Evolutionary conservation across 306 rosid genomes (phyloP), one percentile per base, ranked within the genome.

Genomic region (Fagus crenata): DNA sequence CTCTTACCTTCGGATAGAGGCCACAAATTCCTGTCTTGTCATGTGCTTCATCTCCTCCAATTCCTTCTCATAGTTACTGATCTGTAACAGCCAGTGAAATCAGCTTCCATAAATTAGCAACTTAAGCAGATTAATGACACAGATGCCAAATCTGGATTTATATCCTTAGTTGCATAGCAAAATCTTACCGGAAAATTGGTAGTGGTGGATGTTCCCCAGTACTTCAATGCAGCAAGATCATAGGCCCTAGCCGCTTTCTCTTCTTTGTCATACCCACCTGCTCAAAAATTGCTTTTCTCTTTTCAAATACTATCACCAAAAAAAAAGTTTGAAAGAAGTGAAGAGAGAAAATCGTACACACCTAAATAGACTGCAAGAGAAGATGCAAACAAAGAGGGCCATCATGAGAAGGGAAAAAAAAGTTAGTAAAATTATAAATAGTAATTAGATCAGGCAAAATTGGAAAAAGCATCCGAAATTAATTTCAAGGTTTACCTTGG

Each of bases 11-110:
- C 98, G 87, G 61, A 96, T 96, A 75, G 99, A 77, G 39, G 99
- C 99, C 69, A 96, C 99, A 87, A 96, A 96, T 89, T 96, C 99
- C 83, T 92, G 99, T 84, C 99, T 88, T 12, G 99, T 96, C 97
- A 91, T 91, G 80, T 96, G 92, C 86, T 92, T 96, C 99, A 96
- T 96, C 58, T 92, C 99, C 67, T 96, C 99, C 77, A 92, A 58
- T 82, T 96, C 99, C 84, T 91, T 96, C 84, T 96, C 99, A 74
- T 96, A 96, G 87, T 91, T 92, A 73, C 87, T 87, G 36, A 96
- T 89, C 99, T 96, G 84, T 67, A 75, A 72, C 37, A 71, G 6
- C 64, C 55, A 18, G 18, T 15, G 14, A 68, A 60, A 73, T 75
- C 15, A 81, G 69, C 18, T 3, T 67, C 31, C 71, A 67, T n/a